Base-by-base conservation (phyloP, 805 yeast genomes). In the Nakazawaea holstii region DNA sequence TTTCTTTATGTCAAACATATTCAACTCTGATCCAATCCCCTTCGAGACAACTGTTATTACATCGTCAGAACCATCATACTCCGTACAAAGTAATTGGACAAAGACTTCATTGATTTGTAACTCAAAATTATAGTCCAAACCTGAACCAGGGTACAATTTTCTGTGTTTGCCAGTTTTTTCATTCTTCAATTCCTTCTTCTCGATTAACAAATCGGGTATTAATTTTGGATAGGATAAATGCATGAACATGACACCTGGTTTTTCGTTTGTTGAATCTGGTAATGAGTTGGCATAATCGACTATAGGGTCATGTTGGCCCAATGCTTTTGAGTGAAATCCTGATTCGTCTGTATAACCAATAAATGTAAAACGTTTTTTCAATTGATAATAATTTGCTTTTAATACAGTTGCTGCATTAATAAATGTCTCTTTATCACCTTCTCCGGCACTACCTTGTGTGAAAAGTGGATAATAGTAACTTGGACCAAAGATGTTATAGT, bases 341-440 rank as follows among this genome's bases (percentile, higher is more conserved):
- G 60, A 55, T 8, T 68, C 68, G 36, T 64, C 61, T 20, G 5
- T 5, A 49, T 74, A 66, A 44, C 86, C 82, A 49, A 80, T 55
- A 15, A 83, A 84, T 38, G 70, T 64, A 54, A 80, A 68, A 51
- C 67, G 67, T 52, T 70, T 75, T 41, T 74, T 67, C 8, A 80
- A 83, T 60, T 83, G 90, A 58, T 74, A 78, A 59, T 71, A 80
- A 2, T 77, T 72, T 45, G 68, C 63, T 0, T 61, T 53, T 57
- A 77, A 56, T 1, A 67, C 81, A 46, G 73, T 70, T 3, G 90
- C 87, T 1, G 88, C 90, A 8, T 84, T 79, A 35, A 80, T 74
- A 54, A 82, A 84, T 0, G 92, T 83, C 57, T 85, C 92, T 59
- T 85, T 85, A 58, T 85, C 92, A 44, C 92, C 91, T 66, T 84